phyloP scores from a whole-genome alignment of 306 rosid species.

The Carpinus fangiana region DNA sequence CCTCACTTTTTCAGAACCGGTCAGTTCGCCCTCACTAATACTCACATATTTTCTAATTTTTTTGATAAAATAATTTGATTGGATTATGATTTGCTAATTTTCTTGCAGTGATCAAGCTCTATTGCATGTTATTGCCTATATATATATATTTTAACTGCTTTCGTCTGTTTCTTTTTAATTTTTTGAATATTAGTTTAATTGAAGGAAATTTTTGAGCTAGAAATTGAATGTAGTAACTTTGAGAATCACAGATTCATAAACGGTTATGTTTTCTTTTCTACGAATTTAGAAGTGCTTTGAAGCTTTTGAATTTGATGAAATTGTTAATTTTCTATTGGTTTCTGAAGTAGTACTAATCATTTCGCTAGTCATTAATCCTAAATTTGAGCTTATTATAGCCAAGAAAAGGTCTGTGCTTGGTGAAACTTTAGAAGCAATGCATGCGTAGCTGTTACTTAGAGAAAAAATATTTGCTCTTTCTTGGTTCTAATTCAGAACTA shows the following conservation, averaged over 20 bases:
- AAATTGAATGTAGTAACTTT: background rate
- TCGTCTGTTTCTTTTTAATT: too few species aligned
- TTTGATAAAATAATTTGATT: background rate
- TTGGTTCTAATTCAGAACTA: too few species aligned
- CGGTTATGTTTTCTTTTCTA: background rate
- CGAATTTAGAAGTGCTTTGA: background rate
- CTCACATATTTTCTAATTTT: too few species aligned
- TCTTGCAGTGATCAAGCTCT: background rate
- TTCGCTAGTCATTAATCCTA: background rate
- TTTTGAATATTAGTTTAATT: background rate
- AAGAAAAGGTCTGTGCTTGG: background rate
- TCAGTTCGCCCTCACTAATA: constrained; percentile 26
- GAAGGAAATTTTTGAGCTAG: background rate
- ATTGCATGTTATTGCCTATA: background rate
- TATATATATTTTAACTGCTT: too few species aligned
- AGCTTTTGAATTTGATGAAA: background rate
- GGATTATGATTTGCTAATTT: background rate
- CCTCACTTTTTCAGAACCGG: constrained; percentile 53
- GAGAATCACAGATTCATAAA: too few species aligned
- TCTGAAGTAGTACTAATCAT: background rate
- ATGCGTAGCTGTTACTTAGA: too few species aligned
- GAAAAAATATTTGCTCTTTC: too few species aligned
- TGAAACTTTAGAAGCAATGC: too few species aligned
- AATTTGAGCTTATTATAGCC: background rate
- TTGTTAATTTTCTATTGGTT: background rate